phyloP scores from a whole-genome alignment of 2,329 filamentous ascomycete species.

The Hymenoscyphus fructigenus region DNA sequence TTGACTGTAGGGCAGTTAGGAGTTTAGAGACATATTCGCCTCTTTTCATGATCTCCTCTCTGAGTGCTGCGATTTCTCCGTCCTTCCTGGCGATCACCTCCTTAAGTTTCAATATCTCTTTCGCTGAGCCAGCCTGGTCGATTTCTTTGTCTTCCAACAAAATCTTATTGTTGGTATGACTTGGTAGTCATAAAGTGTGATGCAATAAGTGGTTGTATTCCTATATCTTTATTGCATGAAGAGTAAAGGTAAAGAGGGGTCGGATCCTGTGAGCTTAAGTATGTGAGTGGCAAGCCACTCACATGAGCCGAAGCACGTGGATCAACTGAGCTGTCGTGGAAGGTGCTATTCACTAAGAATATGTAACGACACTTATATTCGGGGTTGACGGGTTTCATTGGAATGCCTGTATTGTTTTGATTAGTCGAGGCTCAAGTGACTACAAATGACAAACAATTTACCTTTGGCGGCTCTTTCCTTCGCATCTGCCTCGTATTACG shows the following conservation, averaged over 20 bases:
- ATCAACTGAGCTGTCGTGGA: too few relatives aligned
- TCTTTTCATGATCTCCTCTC: neutral
- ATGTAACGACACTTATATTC: too few relatives aligned
- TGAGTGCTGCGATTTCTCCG: neutral
- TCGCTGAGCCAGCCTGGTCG: neutral
- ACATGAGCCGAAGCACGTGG: too few relatives aligned
- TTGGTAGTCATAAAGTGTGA: too few relatives aligned
- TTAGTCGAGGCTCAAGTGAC: neutral
- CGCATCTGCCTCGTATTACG: neutral
- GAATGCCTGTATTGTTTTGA: neutral
- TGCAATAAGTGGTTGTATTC: too few relatives aligned
- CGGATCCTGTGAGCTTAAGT: too few relatives aligned
- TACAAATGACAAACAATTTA: neutral
- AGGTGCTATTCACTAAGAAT: too few relatives aligned
- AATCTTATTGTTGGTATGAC: too few relatives aligned
- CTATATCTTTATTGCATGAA: too few relatives aligned
- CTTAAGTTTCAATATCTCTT: neutral
- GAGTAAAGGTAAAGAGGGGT: too few relatives aligned
- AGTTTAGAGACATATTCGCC: neutral
- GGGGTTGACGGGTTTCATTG: neutral
- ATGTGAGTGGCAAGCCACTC: too few relatives aligned
- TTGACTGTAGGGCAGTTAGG: neutral
- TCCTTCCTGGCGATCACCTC: neutral
- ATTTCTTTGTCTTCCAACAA: neutral
- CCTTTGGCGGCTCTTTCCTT: neutral